Evolutionary conservation across 371 early-diverging fungal genomes (phyloP), one percentile per base, ranked within the genome.

Genomic region (Encephalitozoon romaleae): DNA sequence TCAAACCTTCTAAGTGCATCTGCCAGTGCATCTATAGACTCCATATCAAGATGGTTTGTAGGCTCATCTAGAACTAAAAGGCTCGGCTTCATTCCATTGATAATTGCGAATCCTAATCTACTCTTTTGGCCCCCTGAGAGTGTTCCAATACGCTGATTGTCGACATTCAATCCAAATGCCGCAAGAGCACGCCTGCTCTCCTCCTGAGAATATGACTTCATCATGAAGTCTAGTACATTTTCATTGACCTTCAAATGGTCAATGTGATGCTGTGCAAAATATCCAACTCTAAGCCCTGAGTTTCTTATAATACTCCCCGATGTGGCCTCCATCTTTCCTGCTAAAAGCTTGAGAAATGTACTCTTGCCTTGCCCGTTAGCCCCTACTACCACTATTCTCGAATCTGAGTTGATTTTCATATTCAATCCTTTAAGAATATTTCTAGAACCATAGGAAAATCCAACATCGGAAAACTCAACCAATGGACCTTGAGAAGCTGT

Each of bases 61-160:
- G 98, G 96, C 89, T 98, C 98, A 87, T 98, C 98, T 81, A 98
- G 88, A 76, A 98, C 86, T 75, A 98, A 87, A 70, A 98, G 90
- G 84, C 93, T 91, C 59, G 96, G 96, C 53, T 88, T 88, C 43
- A 87, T 80, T 49, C 93, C 87, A 30, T 93, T 91, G 45, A 98
- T 85, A 87, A 92, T 91, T 72, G 92, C 92, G 86, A 98, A 95
- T 11, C 94, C 94, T 74, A 98, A 87, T 69, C 95, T 90, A 53
- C 93, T 90, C 81, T 92, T 91, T 66, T 95, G 90, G 77, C 98
- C 98, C 83, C 96, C 98, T 25, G 92, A 92, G 15, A 98, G 86
- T 25, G 89, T 90, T 28, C 85, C 86, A 23, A 82, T 82, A 4
- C 41, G n/a, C 51, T 82, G 77, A 34, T 76, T 73, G 4, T 76